Percentiles rank a stretch among this genome's conserved stretches.
phyloP scores from a whole-genome alignment of 495 filamentous ascomycete genomes.

The Aspergillus wentii region DNA sequence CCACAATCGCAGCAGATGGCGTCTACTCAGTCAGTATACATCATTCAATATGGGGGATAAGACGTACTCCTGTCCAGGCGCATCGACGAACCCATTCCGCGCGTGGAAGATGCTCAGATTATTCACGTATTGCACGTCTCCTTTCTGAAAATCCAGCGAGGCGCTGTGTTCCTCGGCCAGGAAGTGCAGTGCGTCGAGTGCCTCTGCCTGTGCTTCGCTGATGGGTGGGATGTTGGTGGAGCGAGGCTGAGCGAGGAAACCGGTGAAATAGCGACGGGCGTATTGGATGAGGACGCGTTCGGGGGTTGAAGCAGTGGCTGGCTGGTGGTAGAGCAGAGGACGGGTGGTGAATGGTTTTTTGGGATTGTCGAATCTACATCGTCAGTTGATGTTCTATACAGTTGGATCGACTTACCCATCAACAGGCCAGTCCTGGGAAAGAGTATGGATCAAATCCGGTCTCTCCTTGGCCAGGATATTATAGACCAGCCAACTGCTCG shows the following conservation, averaged over 20 bases:
- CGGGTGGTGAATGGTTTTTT: slow-evolving; percentile 7
- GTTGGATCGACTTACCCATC: slow-evolving; percentile 36
- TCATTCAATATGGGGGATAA: background rate
- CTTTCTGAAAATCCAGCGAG: slow-evolving; percentile 48
- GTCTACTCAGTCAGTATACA: slow-evolving; percentile 23
- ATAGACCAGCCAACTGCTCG: slow-evolving; percentile 54
- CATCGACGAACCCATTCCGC: slow-evolving; percentile 13
- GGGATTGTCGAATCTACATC: slow-evolving; percentile 3
- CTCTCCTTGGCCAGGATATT: slow-evolving; percentile 52
- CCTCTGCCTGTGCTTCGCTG: slow-evolving; percentile 59
- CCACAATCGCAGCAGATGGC: slow-evolving; percentile 56
- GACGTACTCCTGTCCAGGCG: slow-evolving; percentile 10
- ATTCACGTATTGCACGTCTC: slow-evolving; percentile 70
- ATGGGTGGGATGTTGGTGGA: slow-evolving; percentile 48
- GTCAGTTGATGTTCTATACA: background rate
- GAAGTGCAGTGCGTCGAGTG: slow-evolving; percentile 58
- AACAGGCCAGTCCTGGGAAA: slow-evolving; percentile 46
- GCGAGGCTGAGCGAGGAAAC: slow-evolving; percentile 44
- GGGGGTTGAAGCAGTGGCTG: slow-evolving; percentile 25
- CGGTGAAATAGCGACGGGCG: slow-evolving; percentile 50
- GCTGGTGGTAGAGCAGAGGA: slow-evolving; percentile 33
- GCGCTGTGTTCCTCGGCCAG: slow-evolving; percentile 45
- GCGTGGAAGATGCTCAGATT: slow-evolving; percentile 63
- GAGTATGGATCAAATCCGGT: slow-evolving; percentile 52
- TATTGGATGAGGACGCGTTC: slow-evolving; percentile 49